These are phyloP conservation scores for Sclerotinia trifoliorum DNA, from an alignment of 2,329 filamentous ascomycete genomes.

Conservation along the genomic window DNA sequence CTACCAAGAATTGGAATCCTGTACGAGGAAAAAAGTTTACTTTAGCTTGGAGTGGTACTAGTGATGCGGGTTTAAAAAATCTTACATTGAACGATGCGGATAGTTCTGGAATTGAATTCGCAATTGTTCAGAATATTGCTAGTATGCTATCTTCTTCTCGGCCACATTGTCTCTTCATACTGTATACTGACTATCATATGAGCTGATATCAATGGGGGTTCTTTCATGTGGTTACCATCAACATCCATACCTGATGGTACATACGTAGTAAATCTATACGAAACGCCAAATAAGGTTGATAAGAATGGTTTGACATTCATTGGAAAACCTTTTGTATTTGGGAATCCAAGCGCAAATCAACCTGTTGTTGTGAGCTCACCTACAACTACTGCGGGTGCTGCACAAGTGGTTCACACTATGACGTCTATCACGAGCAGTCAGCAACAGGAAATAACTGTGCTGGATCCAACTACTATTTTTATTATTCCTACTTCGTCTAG, in stretches of 20 bases:
- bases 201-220: background rate
- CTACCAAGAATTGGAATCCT: background rate
- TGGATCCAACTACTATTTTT: background rate
- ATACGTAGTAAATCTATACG: background rate
- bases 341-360: constrained; percentile 1
- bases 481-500: background rate
- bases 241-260: constrained; percentile 1
- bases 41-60: constrained; percentile 1
- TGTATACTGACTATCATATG: background rate
- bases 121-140: background rate
- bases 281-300: constrained; percentile 4
- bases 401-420: background rate
- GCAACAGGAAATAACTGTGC: background rate
- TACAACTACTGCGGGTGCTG: background rate
- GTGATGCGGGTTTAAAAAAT: constrained; percentile 1
- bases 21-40: background rate
- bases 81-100: background rate
- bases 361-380: background rate
- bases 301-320: background rate
- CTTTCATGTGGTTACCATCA: background rate
- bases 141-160: background rate
- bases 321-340: background rate
- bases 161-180: background rate
- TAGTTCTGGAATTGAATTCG: constrained; percentile 3
- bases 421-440: background rate